Evolutionary conservation across 768 basidiomycete species (phyloP).

Genomic region (Ramaria sp.): DNA sequence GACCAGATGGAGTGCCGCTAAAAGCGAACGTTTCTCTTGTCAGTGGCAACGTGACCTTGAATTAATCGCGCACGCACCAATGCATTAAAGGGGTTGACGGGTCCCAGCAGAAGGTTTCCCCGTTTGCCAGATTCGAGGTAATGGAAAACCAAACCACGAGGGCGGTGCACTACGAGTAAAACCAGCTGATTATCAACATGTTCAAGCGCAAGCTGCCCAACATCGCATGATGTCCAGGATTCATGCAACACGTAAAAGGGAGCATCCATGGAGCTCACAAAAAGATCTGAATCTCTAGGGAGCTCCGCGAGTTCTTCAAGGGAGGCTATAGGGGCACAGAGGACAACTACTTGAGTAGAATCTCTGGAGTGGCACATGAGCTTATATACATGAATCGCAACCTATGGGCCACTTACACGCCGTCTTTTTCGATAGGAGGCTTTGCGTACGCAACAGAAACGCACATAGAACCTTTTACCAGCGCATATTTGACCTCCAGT

Average conservation of each 20-base stretch:
- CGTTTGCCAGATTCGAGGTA: not conserved
- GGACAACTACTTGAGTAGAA: not conserved
- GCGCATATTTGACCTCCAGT: slow-evolving; percentile 1
- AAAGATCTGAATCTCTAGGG: not conserved
- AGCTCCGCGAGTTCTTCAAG: not conserved
- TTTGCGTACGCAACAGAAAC: slow-evolving; percentile 5
- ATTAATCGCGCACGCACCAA: not conserved
- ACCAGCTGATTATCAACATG: not conserved
- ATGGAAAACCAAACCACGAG: not conserved
- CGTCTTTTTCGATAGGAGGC: not conserved
- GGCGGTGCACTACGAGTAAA: slow-evolving; percentile 3
- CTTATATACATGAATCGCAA: not conserved
- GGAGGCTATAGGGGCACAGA: not conserved
- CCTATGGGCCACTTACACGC: not conserved
- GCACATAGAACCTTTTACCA: not conserved
- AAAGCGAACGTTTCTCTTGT: not conserved
- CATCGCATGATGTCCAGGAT: not conserved
- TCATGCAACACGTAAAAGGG: not conserved
- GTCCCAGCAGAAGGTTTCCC: not conserved
- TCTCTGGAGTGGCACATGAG: not conserved
- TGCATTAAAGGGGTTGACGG: not conserved
- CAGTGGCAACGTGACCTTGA: not conserved
- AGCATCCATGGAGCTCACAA: not conserved
- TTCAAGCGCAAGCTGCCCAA: not conserved
- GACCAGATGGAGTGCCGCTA: slow-evolving; percentile 4